Base-by-base conservation (phyloP, 106 monocot genomes). In the Gastrodia elata region DNA sequence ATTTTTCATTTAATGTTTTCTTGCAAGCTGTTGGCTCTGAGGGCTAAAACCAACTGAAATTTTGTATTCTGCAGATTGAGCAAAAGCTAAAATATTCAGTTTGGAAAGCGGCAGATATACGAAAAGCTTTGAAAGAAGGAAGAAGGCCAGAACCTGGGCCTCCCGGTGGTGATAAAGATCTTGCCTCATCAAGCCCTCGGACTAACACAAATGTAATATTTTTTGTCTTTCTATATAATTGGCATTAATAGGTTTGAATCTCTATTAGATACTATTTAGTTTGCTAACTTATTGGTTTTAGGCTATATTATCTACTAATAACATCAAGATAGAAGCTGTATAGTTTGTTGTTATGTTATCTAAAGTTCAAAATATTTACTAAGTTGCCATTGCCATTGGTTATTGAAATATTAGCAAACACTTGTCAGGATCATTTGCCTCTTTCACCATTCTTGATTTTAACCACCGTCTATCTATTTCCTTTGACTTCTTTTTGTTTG, bases 71-170 rank as follows among this genome's bases (percentile, higher is more conserved):
- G 38, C 84, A 88, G 87, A 79, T 90, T 82, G 90, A 90, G 58
- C 86, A 86, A 79, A 90, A 90, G 73, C 82, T 84, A 65, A 90
- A 90, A 71, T 90, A 90, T 78, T 79, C 90, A 35, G 64, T 84
- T 71, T 90, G 90, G 90, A 90, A 90, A 82, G 90, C 86, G 64
- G 90, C 90, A 71, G 90, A 90, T 72, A 86, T 90, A 75, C 76
- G 82, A 39, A 90, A 84, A 84, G 90, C 90, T 70, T 70, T 90
- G 64, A 90, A 90, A 77, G 86, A 90, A 82, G 90, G 90, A 37
- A 65, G 90, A 52, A 84, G 48, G 49, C 90, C 90, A 67, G 86
- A 82, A 76, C 84, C 90, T 30, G 90, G 90, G 22, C 90, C 90
- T 73, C 90, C 90, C 40, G 84, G 86, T 73, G 86, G 84, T 18